These are phyloP conservation scores for Vitellaria paradoxa DNA, from an alignment of 179 eudicot species.

Conservation along the genomic window DNA sequence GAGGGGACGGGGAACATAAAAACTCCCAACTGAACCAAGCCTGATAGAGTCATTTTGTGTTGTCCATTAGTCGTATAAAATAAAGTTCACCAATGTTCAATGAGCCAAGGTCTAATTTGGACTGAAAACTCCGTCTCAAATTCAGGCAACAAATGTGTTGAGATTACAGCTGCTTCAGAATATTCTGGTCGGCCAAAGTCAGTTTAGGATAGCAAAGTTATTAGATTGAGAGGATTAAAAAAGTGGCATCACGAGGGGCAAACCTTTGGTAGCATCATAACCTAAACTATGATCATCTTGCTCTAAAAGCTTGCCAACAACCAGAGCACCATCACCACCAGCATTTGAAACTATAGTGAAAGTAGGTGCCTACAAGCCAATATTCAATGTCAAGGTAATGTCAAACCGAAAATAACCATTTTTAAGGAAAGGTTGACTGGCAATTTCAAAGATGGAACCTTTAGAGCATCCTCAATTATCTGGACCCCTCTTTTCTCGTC, in stretches of 20 bases:
- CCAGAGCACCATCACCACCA: constrained; percentile 74
- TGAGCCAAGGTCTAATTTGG: background rate
- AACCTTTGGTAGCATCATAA: constrained; percentile 87
- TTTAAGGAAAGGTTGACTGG: background rate
- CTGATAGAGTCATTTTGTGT: background rate
- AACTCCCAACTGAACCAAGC: background rate
- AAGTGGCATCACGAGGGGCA: constrained; percentile 10
- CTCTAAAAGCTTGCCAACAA: constrained; percentile 88
- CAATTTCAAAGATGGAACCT: constrained; percentile 38
- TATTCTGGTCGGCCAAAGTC: constrained; percentile 1
- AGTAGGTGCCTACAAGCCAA: constrained; percentile 64
- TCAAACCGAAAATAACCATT: background rate
- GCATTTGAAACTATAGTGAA: constrained; percentile 79
- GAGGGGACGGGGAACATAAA: background rate
- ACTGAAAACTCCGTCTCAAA: background rate
- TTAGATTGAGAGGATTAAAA: background rate
- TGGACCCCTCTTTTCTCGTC: constrained; percentile 88
- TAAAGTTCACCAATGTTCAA: background rate
- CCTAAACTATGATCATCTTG: constrained; percentile 71
- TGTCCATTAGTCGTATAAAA: background rate
- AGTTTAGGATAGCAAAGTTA: background rate
- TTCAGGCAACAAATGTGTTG: background rate
- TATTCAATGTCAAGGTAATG: constrained; percentile 6
- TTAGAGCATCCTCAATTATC: constrained; percentile 79
- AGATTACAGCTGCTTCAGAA: background rate